Evolutionary conservation across 2,329 filamentous ascomycete genomes (phyloP).

Genomic region (Ophiostoma triangulosporum): DNA sequence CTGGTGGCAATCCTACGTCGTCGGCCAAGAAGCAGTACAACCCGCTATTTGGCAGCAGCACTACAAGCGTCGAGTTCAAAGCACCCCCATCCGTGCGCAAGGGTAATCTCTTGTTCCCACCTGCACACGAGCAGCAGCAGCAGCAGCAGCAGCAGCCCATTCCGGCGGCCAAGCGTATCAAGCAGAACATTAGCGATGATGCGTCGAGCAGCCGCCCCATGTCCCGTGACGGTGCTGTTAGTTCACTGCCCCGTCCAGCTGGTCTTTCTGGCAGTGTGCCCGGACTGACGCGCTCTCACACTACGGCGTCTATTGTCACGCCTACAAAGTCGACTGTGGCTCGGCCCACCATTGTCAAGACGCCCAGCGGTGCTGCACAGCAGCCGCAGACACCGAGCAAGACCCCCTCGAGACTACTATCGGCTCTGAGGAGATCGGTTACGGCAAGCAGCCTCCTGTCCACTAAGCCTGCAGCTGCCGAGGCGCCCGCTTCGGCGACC

Average conservation of each 20-base stretch:
- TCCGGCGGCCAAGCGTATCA: slow-evolving; percentile 54
- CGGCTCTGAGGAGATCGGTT: slow-evolving; percentile 34
- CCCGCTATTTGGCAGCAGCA: slow-evolving; percentile 17
- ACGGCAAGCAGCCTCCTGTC: slow-evolving; percentile 31
- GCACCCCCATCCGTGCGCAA: slow-evolving; percentile 7
- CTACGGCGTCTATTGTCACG: slow-evolving; percentile 50
- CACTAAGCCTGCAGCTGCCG: neutral
- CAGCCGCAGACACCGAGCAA: slow-evolving; percentile 42
- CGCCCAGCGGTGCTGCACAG: slow-evolving; percentile 22
- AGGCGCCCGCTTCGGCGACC: slow-evolving; percentile 4
- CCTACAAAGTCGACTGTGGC: slow-evolving; percentile 66
- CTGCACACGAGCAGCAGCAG: slow-evolving; percentile 7
- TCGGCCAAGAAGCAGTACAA: slow-evolving; percentile 18
- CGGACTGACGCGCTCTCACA: slow-evolving; percentile 29
- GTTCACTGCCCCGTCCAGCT: slow-evolving; percentile 29
- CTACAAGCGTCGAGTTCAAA: slow-evolving; percentile 17
- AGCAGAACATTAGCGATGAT: slow-evolving; percentile 55
- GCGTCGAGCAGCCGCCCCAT: slow-evolving; percentile 49
- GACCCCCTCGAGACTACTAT: slow-evolving; percentile 22
- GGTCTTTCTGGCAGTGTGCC: slow-evolving; percentile 11
- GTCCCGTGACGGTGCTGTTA: slow-evolving; percentile 31
- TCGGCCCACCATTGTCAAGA: slow-evolving; percentile 42
- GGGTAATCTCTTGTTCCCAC: slow-evolving; percentile 15
- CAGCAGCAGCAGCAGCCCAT: slow-evolving; percentile 20
- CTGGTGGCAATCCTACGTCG: neutral